phyloP scores from a whole-genome alignment of 1,139 yeast genomes.

The Geotrichum bryndzae region DNA sequence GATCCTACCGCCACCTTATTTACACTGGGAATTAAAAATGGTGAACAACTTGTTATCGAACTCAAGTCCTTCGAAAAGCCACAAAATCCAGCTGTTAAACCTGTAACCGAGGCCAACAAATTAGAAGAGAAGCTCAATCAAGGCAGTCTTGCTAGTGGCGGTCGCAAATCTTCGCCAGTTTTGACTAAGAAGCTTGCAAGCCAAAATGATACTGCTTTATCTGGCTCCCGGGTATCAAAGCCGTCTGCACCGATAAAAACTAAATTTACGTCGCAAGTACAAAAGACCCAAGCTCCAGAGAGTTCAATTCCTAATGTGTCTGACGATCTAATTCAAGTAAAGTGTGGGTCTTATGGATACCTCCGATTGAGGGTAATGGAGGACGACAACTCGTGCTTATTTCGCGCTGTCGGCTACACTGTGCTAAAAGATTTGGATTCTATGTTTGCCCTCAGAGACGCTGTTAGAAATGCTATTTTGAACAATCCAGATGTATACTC shows the following conservation, averaged over 20 bases:
- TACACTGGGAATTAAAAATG: conserved; percentile 46
- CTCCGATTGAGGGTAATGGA: conserved; percentile 56
- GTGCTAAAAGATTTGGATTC: conserved; percentile 40
- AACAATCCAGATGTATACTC: conserved; percentile 45
- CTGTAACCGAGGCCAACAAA: background rate
- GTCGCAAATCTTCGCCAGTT: background rate
- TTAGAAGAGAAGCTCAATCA: background rate
- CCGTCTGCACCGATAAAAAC: background rate
- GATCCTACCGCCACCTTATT: conserved; percentile 29
- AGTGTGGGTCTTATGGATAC: conserved; percentile 22
- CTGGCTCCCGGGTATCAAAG: background rate
- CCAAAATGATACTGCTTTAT: background rate
- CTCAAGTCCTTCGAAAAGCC: background rate
- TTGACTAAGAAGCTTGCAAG: background rate
- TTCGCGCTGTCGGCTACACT: conserved; percentile 60
- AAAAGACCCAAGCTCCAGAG: conserved; percentile 7
- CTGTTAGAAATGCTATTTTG: conserved; percentile 44
- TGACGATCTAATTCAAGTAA: conserved; percentile 5
- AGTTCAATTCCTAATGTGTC: background rate
- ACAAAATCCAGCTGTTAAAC: background rate
- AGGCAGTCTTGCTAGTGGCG: background rate
- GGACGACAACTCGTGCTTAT: conserved; percentile 76
- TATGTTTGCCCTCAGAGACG: conserved; percentile 43
- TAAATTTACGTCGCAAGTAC: background rate
- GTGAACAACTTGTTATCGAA: conserved; percentile 50